Percentiles rank a stretch among this genome's conserved stretches.
phyloP scores from a whole-genome alignment of 1,284 basidiomycete genomes.

The Trichosporon sp. region DNA sequence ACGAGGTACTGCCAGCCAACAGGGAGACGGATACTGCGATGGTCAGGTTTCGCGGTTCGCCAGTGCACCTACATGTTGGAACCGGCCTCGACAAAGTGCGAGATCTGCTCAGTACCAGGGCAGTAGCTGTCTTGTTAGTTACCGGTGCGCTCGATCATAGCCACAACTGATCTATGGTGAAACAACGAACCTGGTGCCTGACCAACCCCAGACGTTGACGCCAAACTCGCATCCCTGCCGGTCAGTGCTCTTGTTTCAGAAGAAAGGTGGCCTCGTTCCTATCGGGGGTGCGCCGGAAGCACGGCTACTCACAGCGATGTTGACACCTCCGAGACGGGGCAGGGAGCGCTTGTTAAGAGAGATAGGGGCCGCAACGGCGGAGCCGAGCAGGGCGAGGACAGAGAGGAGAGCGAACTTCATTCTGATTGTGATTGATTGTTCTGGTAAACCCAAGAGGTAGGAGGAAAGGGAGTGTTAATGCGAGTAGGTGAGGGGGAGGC shows the following conservation, averaged over 20 bases:
- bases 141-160: background rate
- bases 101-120: slow-evolving; percentile 62
- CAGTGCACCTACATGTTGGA: slow-evolving; percentile 41
- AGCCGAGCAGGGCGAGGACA: slow-evolving; percentile 28
- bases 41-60: slow-evolving; percentile 9
- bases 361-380: slow-evolving; percentile 27
- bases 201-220: slow-evolving; percentile 38
- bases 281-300: background rate
- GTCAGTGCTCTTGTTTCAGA: slow-evolving; percentile 27
- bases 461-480: background rate
- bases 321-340: slow-evolving; percentile 46
- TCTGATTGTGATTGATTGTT: background rate
- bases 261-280: too few relatives aligned
- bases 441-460: background rate
- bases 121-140: slow-evolving; percentile 41
- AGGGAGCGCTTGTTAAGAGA: slow-evolving; percentile 37
- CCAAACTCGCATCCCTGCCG: slow-evolving; percentile 48
- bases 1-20: slow-evolving; percentile 65
- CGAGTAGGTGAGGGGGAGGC: slow-evolving; percentile 8
- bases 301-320: slow-evolving; percentile 42
- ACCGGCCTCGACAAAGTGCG: slow-evolving; percentile 60
- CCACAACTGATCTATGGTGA: background rate
- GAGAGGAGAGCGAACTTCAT: slow-evolving; percentile 31
- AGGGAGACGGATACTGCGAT: slow-evolving; percentile 55
- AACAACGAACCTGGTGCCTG: slow-evolving; percentile 26